Evolutionary conservation across 805 yeast genomes (phyloP).

Genomic region (Naumovozyma baii): DNA sequence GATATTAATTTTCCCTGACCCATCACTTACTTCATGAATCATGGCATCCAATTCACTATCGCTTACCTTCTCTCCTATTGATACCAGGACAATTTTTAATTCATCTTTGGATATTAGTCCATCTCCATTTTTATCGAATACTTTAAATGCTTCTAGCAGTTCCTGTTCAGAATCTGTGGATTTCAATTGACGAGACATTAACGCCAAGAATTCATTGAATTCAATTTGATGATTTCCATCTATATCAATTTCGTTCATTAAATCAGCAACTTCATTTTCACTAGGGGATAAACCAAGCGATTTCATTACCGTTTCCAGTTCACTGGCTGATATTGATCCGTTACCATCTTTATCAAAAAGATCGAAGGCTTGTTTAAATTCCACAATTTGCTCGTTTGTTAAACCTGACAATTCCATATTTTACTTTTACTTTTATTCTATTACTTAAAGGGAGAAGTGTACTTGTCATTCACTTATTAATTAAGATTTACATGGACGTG

Average conservation of each 20-base stretch:
- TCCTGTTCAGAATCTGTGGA: conserved; percentile 96
- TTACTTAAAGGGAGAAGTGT: too few species aligned
- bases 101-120: conserved; percentile 94
- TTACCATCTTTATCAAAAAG: conserved; percentile 92
- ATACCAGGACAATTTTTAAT: conserved; percentile 87
- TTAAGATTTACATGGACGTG: too few species aligned
- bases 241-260: conserved; percentile 93
- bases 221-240: conserved; percentile 88
- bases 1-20: conserved; percentile 93
- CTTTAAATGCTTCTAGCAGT: conserved; percentile 93
- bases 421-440: too few species aligned
- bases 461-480: too few species aligned
- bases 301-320: conserved; percentile 95
- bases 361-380: conserved; percentile 94
- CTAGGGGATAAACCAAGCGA: conserved; percentile 95
- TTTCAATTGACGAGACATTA: conserved; percentile 86
- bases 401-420: conserved; percentile 26
- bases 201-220: conserved; percentile 69
- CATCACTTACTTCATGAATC: conserved; percentile 89
- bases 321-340: conserved; percentile 91
- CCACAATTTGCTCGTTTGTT: conserved; percentile 89
- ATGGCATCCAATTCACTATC: conserved; percentile 95
- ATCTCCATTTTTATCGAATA: conserved; percentile 91
- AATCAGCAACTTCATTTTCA: conserved; percentile 85
- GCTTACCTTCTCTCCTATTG: conserved; percentile 90